Conservation (phyloP, 2,329 filamentous ascomycete species). For the Trichoderma sp. region DNA sequence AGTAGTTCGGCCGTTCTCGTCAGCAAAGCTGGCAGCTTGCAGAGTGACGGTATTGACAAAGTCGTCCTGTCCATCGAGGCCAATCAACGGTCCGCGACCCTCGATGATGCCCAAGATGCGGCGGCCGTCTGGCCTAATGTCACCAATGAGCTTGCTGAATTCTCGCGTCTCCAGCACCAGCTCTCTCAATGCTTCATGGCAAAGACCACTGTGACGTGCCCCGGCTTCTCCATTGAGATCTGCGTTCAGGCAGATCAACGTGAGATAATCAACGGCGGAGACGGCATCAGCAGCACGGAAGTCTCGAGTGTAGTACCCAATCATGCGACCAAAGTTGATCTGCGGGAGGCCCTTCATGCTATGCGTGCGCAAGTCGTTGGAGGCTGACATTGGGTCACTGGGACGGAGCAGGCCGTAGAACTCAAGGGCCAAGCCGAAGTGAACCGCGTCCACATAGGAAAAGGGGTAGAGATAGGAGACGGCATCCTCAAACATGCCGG, state of each 20-base stretch:
- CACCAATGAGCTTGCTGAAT: conserved; percentile 90
- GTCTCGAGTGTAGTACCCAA: conserved; percentile 93
- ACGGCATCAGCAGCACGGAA: conserved; percentile 90
- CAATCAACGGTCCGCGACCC: conserved; percentile 78
- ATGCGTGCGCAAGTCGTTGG: conserved; percentile 68
- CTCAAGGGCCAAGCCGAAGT: conserved; percentile 86
- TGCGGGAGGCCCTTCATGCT: conserved; percentile 73
- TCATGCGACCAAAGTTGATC: conserved; percentile 90
- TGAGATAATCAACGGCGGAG: conserved; percentile 90
- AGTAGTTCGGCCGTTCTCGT: conserved; percentile 89
- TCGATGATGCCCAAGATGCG: conserved; percentile 87
- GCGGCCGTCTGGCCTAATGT: conserved; percentile 82
- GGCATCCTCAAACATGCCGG: conserved; percentile 92
- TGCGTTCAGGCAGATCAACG: conserved; percentile 86
- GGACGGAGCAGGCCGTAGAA: conserved; percentile 90
- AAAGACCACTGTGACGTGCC: conserved; percentile 75
- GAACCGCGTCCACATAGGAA: conserved; percentile 89
- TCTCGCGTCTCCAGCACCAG: conserved; percentile 96
- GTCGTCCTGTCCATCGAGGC: conserved; percentile 74
- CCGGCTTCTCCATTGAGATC: conserved; percentile 76
- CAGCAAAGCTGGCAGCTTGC: conserved; percentile 87
- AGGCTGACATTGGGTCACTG: conserved; percentile 73
- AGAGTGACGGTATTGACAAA: conserved; percentile 91
- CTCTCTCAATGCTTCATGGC: conserved; percentile 90
- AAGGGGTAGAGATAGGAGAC: conserved; percentile 89